Percentiles rank a stretch among this genome's conserved stretches.
These are phyloP conservation scores for Tuctoria greenei DNA, from an alignment of 176 grass and related monocot species.

Conservation along the genomic window DNA sequence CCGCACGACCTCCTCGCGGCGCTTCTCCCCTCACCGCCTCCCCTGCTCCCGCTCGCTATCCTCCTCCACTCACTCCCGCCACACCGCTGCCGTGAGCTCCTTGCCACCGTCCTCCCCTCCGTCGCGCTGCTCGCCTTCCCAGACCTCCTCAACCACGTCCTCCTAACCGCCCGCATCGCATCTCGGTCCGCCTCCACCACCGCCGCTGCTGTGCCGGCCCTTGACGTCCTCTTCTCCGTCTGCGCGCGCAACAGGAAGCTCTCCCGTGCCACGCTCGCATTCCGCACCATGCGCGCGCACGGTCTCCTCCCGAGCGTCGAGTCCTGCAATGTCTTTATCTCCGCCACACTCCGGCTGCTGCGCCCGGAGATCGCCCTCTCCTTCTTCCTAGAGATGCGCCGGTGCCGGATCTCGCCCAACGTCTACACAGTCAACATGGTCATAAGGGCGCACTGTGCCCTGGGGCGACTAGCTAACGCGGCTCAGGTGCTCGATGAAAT, in stretches of 20 bases:
- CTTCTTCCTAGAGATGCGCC: conserved; percentile 82
- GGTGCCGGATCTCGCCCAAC: conserved; percentile 63
- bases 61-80: conserved; percentile 48
- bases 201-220: conserved; percentile 36
- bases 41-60: conserved; percentile 37
- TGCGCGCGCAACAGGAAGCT: conserved; percentile 68
- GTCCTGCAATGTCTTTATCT: conserved; percentile 82
- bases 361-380: conserved; percentile 62
- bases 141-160: conserved; percentile 44
- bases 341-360: conserved; percentile 43
- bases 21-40: conserved; percentile 24
- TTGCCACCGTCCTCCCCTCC: conserved; percentile 38
- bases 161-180: conserved; percentile 47
- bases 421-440: conserved; percentile 85
- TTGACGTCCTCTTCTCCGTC: conserved; percentile 63
- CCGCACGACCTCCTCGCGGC: conserved; percentile 41
- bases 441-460: conserved; percentile 40
- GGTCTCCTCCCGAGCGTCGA: conserved; percentile 58
- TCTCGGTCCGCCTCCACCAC: conserved; percentile 14
- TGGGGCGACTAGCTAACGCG: conserved; percentile 53
- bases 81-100: conserved; percentile 38
- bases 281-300: conserved; percentile 62
- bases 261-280: conserved; percentile 58
- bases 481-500: conserved; percentile 58
- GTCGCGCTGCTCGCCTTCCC: conserved; percentile 38